Evolutionary conservation across 352 stramenopile genomes (phyloP).

Genomic region (Phytophthora aleatoria): DNA sequence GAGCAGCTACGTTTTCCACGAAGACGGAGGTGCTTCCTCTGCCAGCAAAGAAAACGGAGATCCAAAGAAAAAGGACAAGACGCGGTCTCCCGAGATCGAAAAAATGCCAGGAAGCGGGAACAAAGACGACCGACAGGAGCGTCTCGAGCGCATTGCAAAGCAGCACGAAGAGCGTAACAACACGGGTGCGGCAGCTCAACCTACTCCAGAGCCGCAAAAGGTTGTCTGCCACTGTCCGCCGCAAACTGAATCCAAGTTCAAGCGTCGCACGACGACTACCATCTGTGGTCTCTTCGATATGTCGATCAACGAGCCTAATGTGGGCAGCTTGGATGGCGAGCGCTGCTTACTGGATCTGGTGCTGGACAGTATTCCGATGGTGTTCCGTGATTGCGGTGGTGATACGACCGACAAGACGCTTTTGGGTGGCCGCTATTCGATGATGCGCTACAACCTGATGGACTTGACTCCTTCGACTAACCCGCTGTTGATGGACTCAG

Average conservation of each 20-base stretch:
- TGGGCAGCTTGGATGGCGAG: constrained; percentile 82
- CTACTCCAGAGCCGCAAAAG: constrained; percentile 31
- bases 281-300: constrained; percentile 85
- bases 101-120: constrained; percentile 77
- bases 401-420: constrained; percentile 89
- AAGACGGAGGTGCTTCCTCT: constrained; percentile 38
- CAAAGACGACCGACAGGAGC: constrained; percentile 69
- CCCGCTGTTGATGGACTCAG: constrained; percentile 68
- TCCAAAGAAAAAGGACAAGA: constrained; percentile 61
- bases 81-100: constrained; percentile 48
- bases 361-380: constrained; percentile 85
- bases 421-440: constrained; percentile 78
- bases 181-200: constrained; percentile 28
- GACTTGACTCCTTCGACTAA: constrained; percentile 46
- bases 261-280: constrained; percentile 38
- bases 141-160: constrained; percentile 67
- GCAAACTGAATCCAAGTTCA: constrained; percentile 42
- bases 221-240: constrained; percentile 32
- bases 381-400: constrained; percentile 84
- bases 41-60: constrained; percentile 29
- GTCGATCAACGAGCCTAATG: constrained; percentile 67
- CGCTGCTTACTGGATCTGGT: constrained; percentile 79
- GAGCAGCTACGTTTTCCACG: constrained; percentile 80
- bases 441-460: constrained; percentile 77
- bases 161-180: constrained; percentile 75